Base-by-base conservation (phyloP, 2,329 filamentous ascomycete genomes). In the Dactylellina sp. region DNA sequence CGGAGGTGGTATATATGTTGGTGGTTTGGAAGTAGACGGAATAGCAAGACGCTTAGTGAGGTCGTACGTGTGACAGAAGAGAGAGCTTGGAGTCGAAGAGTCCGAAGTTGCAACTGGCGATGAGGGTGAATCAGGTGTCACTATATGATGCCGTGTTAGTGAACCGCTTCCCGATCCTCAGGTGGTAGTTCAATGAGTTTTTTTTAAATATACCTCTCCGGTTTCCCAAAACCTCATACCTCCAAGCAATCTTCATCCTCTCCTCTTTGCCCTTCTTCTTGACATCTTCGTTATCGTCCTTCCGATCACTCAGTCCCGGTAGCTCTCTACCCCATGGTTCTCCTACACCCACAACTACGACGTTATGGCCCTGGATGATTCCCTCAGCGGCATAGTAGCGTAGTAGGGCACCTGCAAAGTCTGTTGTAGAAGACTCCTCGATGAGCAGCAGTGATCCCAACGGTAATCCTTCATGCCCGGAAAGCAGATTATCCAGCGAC, bases 161-260 rank as follows among this genome's bases (percentile, higher is more conserved):
- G 14, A 24, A 55, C 16, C 1, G 50, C 4, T 2, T 14, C 12
- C 46, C 6, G 9, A 12, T 18, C 2, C 5, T n/a, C n/a, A n/a
- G 18, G n/a, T 24, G 46, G n/a, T 9, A 24, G 46, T 49, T 16
- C n/a, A n/a, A n/a, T n/a, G n/a, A n/a, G n/a, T n/a, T n/a, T n/a
- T n/a, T n/a, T n/a, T n/a, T n/a, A n/a, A n/a, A n/a, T 85, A 71
- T 75, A 44, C 77, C 77, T 18, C 76, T 77, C 44, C 88, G 89
- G 76, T 90, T 89, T 14, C 91, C 90, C 60, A 98, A 82, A 35
- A 88, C 87, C 81, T 98, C 93, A 82, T 99, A 99, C 81, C 95
- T 87, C 95, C 95, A 99, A 2, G 95, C 95, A 83, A 99, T 99
- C 83, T 97, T 98, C 95, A 99, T 98, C 81, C 89, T 93, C 75